Percentiles rank a stretch among this genome's conserved stretches.
Conservation (phyloP, 495 filamentous ascomycete genomes). For the Evernia prunastri region DNA sequence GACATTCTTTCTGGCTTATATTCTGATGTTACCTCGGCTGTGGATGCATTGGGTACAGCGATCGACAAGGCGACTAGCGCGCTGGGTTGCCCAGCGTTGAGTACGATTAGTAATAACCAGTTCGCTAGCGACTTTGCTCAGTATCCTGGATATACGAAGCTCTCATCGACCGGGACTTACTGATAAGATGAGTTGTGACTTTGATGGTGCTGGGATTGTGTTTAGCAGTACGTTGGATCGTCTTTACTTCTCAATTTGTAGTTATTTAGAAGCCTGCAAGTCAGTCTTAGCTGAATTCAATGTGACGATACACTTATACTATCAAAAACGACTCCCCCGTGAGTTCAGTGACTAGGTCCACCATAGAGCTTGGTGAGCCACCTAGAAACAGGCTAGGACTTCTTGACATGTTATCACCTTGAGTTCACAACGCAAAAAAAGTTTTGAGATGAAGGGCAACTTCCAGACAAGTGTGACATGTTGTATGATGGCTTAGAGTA, state of each 20-base stretch:
- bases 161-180: slow-evolving; percentile 16
- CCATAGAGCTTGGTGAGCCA: not conserved
- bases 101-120: slow-evolving; percentile 24
- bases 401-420: too few species aligned
- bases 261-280: not conserved
- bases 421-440: too few species aligned
- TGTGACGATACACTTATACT: not conserved
- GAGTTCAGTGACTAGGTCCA: not conserved
- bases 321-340: not conserved
- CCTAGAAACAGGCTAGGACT: not conserved
- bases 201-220: not conserved
- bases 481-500: not conserved
- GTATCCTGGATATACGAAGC: slow-evolving; percentile 27
- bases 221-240: not conserved
- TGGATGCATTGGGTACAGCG: slow-evolving; percentile 24
- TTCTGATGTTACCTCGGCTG: slow-evolving; percentile 29
- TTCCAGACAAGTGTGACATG: not conserved
- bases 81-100: slow-evolving; percentile 28
- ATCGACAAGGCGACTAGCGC: slow-evolving; percentile 19
- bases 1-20: slow-evolving; percentile 38
- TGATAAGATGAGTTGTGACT: not conserved
- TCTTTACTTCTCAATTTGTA: not conserved
- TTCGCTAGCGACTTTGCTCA: slow-evolving; percentile 24
- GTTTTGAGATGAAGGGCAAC: not conserved
- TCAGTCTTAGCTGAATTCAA: not conserved